phyloP scores from a whole-genome alignment of 2,329 filamentous ascomycete genomes.

The Calonectria naviculata region DNA sequence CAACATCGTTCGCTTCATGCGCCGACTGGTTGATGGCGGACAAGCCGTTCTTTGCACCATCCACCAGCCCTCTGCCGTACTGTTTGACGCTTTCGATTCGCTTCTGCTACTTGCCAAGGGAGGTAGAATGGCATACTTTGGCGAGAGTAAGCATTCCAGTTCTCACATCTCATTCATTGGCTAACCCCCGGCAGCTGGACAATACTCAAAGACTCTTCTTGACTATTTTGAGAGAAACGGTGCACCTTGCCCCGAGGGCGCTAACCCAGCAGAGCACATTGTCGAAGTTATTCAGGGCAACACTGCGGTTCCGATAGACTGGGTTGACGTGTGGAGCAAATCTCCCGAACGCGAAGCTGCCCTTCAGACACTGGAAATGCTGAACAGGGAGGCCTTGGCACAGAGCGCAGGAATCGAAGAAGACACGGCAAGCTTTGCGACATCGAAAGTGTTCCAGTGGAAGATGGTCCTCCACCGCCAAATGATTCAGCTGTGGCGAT shows the following conservation, averaged over 20 bases:
- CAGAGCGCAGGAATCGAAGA: conserved; percentile 1
- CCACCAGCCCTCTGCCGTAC: conserved; percentile 65
- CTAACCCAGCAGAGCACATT: conserved; percentile 58
- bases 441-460: conserved; percentile 52
- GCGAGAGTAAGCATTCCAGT: conserved; percentile 2
- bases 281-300: conserved; percentile 58
- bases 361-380: conserved; percentile 61
- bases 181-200: conserved; percentile 23
- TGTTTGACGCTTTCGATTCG: conserved; percentile 34
- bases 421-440: conserved; percentile 54
- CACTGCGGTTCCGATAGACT: conserved; percentile 52
- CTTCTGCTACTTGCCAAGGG: conserved; percentile 35
- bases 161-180: background rate
- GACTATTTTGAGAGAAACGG: conserved; percentile 63
- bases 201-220: conserved; percentile 27
- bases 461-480: conserved; percentile 44
- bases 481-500: conserved; percentile 39
- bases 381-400: conserved; percentile 62
- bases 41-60: conserved; percentile 74
- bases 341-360: conserved; percentile 64
- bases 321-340: conserved; percentile 68
- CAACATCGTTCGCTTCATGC: conserved; percentile 54
- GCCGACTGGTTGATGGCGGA: conserved; percentile 67
- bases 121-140: conserved; percentile 34
- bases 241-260: conserved; percentile 52